Base-by-base conservation (phyloP, 140 eudicot genomes). In the Bidens hawaiensis region DNA sequence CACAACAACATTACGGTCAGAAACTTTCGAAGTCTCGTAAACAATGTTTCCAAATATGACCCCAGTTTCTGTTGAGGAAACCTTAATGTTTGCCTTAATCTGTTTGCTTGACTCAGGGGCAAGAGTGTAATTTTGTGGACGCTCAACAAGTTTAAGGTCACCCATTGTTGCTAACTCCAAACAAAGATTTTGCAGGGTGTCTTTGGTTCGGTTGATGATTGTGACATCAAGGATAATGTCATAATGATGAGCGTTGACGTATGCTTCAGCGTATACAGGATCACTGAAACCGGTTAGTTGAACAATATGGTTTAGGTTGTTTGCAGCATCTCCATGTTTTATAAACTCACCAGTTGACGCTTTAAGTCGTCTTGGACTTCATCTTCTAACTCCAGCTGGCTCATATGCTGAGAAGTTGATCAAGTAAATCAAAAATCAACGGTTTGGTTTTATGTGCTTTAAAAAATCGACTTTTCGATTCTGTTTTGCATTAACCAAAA, bases 121-220 rank as follows among this genome's bases (percentile, higher is more conserved):
- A 24, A 89, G 79, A 18, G 97, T 89, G 58, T 85, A 89, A 60
- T 89, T 85, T 71, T 89, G 97, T 8, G 97, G 97, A 22, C 91
- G 84, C 72, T 89, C 97, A 49, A 89, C 97, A 50, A 11, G 43
- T 36, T 36, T 36, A 36, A 36, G 14, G 14, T 36, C 43, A 36
- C 43, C 43, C 43, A 10, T 36, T 36, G 43, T 36, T 36, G 43
- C 3, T 36, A 36, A 36, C 2, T 36, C 38, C 38, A 31, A 31
- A 31, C 38, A 31, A 7, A 31, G 38, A 31, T 31, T 31, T 31
- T 31, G 38, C 38, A 31, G 38, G 38, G 38, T 31, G 6, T 31
- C 38, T 31, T 31, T 31, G 1, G 38, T 31, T 31, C 43, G 14
- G 43, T 36, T 36, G 14, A 36, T 11, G 2, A 36, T 36, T 10